phyloP scores from a whole-genome alignment of 2,329 filamentous ascomycete species.

The Fusarium oxysporum region DNA sequence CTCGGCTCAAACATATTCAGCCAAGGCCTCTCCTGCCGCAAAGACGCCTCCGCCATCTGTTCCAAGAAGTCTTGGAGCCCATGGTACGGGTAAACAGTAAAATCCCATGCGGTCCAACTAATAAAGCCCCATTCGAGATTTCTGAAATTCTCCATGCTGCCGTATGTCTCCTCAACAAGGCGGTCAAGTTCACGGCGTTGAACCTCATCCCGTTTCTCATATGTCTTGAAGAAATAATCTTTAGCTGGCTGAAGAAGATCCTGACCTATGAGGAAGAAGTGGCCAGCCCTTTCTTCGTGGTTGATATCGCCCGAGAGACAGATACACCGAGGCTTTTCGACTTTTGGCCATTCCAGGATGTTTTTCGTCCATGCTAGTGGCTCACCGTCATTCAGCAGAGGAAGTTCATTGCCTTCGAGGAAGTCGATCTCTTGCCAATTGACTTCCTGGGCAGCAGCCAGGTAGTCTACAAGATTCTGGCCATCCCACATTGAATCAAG shows the following conservation, averaged over 20 bases:
- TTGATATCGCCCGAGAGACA: neutral
- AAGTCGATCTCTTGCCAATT: slow-evolving; percentile 3
- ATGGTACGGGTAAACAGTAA: neutral
- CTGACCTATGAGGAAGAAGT: neutral
- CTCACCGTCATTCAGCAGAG: neutral
- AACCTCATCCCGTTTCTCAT: neutral
- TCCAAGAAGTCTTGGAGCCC: slow-evolving; percentile 1
- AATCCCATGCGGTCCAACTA: slow-evolving; percentile 5
- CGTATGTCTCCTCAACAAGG: slow-evolving; percentile 9
- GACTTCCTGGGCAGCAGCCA: neutral
- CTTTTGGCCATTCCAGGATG: neutral
- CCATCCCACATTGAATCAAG: slow-evolving; percentile 10
- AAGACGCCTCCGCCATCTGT: neutral
- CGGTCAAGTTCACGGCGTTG: slow-evolving; percentile 1
- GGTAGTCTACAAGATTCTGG: slow-evolving; percentile 2
- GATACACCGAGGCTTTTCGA: neutral
- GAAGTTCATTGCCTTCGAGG: neutral
- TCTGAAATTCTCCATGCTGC: neutral
- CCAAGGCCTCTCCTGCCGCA: neutral
- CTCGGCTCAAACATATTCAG: slow-evolving; percentile 5
- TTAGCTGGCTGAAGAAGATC: slow-evolving; percentile 3
- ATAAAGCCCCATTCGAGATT: neutral
- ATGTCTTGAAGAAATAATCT: slow-evolving; percentile 6
- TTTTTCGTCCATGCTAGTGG: neutral
- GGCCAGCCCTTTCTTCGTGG: neutral